Percentiles rank a stretch among this genome's conserved stretches.
Conservation (phyloP, 805 yeast species). For the Suhomyces sp. region DNA sequence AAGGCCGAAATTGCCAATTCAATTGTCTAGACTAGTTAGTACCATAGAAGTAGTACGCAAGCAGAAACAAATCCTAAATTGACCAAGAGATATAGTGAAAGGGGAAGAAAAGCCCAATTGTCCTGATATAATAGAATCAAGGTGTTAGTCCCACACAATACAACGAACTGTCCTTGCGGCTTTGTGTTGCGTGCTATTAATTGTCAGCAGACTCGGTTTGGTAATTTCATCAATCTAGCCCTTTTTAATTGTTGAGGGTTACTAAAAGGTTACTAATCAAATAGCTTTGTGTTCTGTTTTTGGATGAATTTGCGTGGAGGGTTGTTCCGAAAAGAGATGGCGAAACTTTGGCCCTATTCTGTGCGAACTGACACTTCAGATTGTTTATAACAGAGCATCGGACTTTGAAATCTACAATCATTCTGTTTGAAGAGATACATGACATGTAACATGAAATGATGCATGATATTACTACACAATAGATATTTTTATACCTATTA, state of each 20-base stretch:
- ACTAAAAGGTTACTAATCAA: not conserved
- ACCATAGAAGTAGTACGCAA: too few species aligned
- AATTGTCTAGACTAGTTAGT: too few species aligned
- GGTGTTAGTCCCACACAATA: not conserved
- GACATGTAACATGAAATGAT: not conserved
- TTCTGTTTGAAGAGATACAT: too few species aligned
- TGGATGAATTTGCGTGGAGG: not conserved
- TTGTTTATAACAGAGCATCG: not conserved
- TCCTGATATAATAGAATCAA: not conserved
- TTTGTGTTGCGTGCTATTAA: not conserved
- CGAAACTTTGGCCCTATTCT: not conserved
- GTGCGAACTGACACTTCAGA: too few species aligned
- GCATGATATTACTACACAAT: not conserved
- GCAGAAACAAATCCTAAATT: not conserved
- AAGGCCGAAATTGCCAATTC: too few species aligned
- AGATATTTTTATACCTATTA: too few species aligned
- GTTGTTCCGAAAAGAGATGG: not conserved
- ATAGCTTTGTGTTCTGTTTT: not conserved
- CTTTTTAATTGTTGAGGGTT: not conserved
- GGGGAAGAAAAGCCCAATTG: not conserved
- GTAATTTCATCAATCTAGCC: not conserved
- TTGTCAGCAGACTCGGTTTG: not conserved
- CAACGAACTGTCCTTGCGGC: not conserved
- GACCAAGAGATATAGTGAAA: not conserved
- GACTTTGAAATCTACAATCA: not conserved